phyloP scores from a whole-genome alignment of 352 stramenopile genomes.

The Globisporangium megalacanthum region DNA sequence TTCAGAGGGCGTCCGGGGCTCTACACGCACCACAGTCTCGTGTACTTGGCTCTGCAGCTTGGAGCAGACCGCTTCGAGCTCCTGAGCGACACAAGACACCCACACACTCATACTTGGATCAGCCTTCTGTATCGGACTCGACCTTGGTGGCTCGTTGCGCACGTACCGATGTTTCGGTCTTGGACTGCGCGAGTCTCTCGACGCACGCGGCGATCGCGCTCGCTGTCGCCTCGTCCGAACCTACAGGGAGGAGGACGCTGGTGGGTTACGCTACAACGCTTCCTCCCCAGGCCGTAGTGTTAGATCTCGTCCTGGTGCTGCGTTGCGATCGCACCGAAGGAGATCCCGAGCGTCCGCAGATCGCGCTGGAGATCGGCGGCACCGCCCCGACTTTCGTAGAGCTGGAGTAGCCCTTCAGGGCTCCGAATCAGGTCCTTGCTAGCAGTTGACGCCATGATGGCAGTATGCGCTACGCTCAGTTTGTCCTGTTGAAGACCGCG shows the following conservation, averaged over 20 bases:
- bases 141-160: background rate
- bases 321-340: conserved; percentile 26
- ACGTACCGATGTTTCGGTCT: conserved; percentile 18
- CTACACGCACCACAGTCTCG: conserved; percentile 32
- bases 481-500: conserved; percentile 13
- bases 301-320: too few relatives aligned
- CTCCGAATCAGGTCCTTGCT: conserved; percentile 4
- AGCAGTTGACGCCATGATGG: conserved; percentile 9
- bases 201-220: conserved; percentile 19
- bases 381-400: conserved; percentile 26
- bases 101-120: background rate
- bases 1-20: too few relatives aligned
- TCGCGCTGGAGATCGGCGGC: conserved; percentile 24
- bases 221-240: conserved; percentile 15
- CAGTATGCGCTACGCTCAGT: conserved; percentile 17
- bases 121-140: background rate
- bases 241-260: conserved; percentile 2
- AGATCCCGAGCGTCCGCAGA: conserved; percentile 32
- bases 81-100: conserved; percentile 11
- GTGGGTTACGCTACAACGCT: too few relatives aligned
- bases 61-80: conserved; percentile 27
- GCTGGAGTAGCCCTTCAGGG: conserved; percentile 11
- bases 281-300: too few relatives aligned
- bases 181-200: conserved; percentile 19
- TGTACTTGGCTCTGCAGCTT: conserved; percentile 40